Evolutionary conservation across 2,329 filamentous ascomycete genomes (phyloP).

Genomic region (Paraconiothyrium sp.): DNA sequence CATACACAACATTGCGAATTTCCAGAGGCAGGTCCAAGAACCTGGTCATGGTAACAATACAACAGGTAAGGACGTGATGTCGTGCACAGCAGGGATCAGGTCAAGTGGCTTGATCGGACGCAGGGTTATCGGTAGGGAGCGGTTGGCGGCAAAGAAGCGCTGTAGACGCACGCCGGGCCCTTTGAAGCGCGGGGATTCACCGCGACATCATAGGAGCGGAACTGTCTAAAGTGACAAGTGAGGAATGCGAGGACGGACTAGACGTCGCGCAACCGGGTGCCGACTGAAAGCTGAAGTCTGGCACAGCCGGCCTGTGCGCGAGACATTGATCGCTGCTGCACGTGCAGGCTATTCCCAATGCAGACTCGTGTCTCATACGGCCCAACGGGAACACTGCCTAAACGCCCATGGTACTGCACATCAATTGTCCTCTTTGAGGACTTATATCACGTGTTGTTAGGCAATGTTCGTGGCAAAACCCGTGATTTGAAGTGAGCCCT

Average conservation of each 20-base stretch:
- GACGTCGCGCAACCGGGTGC: conserved; percentile 14
- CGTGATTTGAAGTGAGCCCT: too few relatives aligned
- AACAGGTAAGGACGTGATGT: conserved; percentile 22
- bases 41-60: conserved; percentile 30
- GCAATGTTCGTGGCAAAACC: too few relatives aligned
- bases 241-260: conserved; percentile 9
- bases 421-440: not conserved
- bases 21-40: conserved; percentile 44
- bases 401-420: not conserved
- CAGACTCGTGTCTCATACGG: not conserved
- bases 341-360: conserved; percentile 4
- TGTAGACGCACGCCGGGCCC: conserved; percentile 12
- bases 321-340: conserved; percentile 5
- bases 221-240: conserved; percentile 17
- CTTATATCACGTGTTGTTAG: too few relatives aligned
- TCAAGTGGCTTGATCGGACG: conserved; percentile 19
- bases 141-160: conserved; percentile 14
- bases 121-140: conserved; percentile 7
- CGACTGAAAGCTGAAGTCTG: conserved; percentile 10
- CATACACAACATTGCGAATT: conserved; percentile 41
- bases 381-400: not conserved
- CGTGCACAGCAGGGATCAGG: conserved; percentile 25
- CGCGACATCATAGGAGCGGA: conserved; percentile 4
- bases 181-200: conserved; percentile 12
- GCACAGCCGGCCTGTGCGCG: conserved; percentile 8